Conservation (phyloP, 306 rosid genomes). For the Sesbania bispinosa region DNA sequence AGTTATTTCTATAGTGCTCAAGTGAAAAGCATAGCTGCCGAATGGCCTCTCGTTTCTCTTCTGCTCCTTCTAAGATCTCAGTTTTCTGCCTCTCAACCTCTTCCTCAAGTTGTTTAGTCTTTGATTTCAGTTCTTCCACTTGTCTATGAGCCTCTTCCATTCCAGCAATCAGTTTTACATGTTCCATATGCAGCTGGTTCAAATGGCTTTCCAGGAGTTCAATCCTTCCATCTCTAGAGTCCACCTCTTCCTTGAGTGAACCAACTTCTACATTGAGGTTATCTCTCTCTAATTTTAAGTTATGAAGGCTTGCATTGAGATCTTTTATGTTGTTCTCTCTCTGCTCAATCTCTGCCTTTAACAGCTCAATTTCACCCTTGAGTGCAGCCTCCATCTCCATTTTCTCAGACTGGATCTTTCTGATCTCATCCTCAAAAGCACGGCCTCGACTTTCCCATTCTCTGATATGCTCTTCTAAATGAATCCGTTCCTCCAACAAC, state of each 20-base stretch:
- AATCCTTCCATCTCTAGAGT: constrained; percentile 41
- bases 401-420: constrained; percentile 63
- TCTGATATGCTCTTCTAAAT: constrained; percentile 51
- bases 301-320: constrained; percentile 40
- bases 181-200: constrained; percentile 56
- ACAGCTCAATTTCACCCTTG: constrained; percentile 37
- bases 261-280: constrained; percentile 40
- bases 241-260: constrained; percentile 40
- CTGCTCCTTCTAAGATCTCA: constrained; percentile 66
- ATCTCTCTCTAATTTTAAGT: constrained; percentile 50
- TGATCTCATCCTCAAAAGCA: constrained; percentile 75
- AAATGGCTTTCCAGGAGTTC: constrained; percentile 41
- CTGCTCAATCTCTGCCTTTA: constrained; percentile 45
- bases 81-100: constrained; percentile 66
- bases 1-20: constrained; percentile 70
- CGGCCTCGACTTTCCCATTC: constrained; percentile 72
- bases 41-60: constrained; percentile 87
- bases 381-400: constrained; percentile 49
- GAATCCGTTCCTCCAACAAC: constrained; percentile 43
- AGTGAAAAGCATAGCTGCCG: constrained; percentile 88
- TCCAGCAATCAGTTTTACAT: constrained; percentile 36
- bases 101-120: constrained; percentile 51
- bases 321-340: constrained; percentile 41
- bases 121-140: constrained; percentile 49
- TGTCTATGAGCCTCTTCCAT: constrained; percentile 44